Evolutionary conservation across 352 stramenopile species (phyloP).

Genomic region (Pythium phragmiticola): DNA sequence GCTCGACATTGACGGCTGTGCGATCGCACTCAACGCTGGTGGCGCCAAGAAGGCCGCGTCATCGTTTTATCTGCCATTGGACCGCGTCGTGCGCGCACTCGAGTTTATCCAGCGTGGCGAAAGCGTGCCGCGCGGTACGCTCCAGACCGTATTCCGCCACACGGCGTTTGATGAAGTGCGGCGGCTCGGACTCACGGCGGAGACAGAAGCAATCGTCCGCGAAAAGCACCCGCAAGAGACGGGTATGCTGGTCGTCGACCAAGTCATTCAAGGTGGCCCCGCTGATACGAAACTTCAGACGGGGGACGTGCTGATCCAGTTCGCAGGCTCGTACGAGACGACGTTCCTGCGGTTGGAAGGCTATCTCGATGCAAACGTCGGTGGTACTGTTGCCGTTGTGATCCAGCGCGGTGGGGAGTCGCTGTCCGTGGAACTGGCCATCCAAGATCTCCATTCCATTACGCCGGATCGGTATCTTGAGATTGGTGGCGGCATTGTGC

Average conservation of each 20-base stretch:
- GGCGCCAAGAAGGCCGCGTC: constrained; percentile 86
- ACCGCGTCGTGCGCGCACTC: constrained; percentile 83
- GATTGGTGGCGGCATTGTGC: constrained; percentile 83
- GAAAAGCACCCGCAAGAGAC: constrained; percentile 77
- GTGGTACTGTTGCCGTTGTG: constrained; percentile 57
- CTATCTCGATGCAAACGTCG: constrained; percentile 71
- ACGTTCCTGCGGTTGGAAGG: constrained; percentile 85
- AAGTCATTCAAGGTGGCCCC: constrained; percentile 81
- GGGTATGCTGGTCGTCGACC: constrained; percentile 88
- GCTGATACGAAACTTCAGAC: constrained; percentile 72
- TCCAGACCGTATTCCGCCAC: constrained; percentile 89
- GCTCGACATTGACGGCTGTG: constrained; percentile 83
- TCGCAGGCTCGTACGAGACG: constrained; percentile 71
- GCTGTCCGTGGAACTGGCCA: constrained; percentile 38
- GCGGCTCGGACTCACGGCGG: constrained; percentile 64
- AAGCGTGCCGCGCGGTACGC: constrained; percentile 66
- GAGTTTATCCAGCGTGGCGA: constrained; percentile 54
- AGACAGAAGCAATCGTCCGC: constrained; percentile 72
- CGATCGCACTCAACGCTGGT: constrained; percentile 91
- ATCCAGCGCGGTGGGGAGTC: constrained; percentile 74
- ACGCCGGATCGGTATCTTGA: constrained; percentile 84
- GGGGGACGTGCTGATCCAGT: constrained; percentile 86
- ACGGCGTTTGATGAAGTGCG: constrained; percentile 89
- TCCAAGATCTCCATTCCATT: constrained; percentile 84
- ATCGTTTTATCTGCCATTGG: constrained; percentile 90